Base-by-base conservation (phyloP, 2,329 filamentous ascomycete species). In the Ceratocystis papillata region DNA sequence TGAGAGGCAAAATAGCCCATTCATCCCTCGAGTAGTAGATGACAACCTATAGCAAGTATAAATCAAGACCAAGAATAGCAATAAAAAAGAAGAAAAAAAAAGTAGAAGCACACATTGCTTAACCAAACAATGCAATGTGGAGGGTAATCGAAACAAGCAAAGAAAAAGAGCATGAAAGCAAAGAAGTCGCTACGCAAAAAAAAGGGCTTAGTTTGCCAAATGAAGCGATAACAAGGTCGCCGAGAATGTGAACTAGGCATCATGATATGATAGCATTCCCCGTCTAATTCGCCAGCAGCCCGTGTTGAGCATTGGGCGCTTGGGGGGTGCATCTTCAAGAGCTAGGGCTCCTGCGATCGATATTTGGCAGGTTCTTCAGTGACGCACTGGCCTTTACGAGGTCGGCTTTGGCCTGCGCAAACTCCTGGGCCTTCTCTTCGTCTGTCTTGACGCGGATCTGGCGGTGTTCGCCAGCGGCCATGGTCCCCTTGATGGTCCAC, bases 331-430 rank as follows among this genome's bases (percentile, higher is more conserved):
- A 63, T 15, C 20, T 20, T 37, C 37, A 57, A 20, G 48, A 44
- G n/a, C 20, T 53, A 37, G 46, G 46, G 33, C 20, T 25, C 15
- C 20, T 33, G 8, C 12, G 3, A n/a, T 22, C 8, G 17, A 25
- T 20, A 3, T 20, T 20, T 46, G 22, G 25, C 46, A 46, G 61
- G 5, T 48, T 50, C 25, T 37, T 63, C 44, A 50, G 25, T 25
- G 44, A 48, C 61, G 44, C 37, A 65, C 75, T 74, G 41, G 74
- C 74, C 60, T 75, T 74, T 17, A 79, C 75, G 17, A 83, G 73
- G 44, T 80, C 75, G 67, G 71, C 73, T 76, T 83, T 83, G 33
- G 75, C 76, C 45, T 76, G 75, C 64, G 79, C 79, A 48, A 82
- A 75, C 59, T 78, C 76, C 67, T 72, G 72, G 17, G 73, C 72